Percentiles rank a stretch among this genome's conserved stretches.
phyloP scores from a whole-genome alignment of 805 yeast genomes.

The Maudiozyma pseudohumilis region DNA sequence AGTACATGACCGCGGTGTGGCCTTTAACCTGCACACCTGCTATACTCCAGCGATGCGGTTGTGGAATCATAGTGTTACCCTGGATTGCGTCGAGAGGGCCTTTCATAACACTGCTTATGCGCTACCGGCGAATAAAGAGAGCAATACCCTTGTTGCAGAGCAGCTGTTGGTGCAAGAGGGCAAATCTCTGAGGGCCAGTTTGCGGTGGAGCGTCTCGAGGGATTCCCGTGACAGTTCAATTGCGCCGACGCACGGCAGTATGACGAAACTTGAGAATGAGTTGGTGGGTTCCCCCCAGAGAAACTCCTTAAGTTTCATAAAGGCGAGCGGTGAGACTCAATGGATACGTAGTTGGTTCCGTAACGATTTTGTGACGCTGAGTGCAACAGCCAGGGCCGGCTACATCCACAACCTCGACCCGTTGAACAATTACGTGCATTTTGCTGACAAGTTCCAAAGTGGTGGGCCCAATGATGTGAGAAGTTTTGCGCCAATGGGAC shows the following conservation, averaged over 20 bases:
- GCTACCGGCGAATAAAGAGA: constrained; percentile 18
- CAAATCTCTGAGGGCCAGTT: constrained; percentile 47
- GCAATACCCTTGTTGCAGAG: constrained; percentile 42
- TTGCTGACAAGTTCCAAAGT: constrained; percentile 71
- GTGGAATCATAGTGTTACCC: constrained; percentile 6
- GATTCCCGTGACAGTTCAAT: constrained; percentile 36
- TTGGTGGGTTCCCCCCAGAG: constrained; percentile 28
- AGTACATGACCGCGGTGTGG: constrained; percentile 7
- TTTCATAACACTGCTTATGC: constrained; percentile 18
- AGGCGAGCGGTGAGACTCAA: constrained; percentile 26
- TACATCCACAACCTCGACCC: constrained; percentile 35
- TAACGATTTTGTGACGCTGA: constrained; percentile 34
- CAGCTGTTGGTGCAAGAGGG: constrained; percentile 51
- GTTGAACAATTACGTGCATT: constrained; percentile 36
- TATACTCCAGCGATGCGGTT: constrained; percentile 1
- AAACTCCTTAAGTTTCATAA: constrained; percentile 13
- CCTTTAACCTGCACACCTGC: constrained; percentile 6
- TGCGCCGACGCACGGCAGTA: constrained; percentile 39
- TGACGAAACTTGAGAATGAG: constrained; percentile 36
- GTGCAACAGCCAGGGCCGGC: constrained; percentile 45
- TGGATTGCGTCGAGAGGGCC: constrained; percentile 28
- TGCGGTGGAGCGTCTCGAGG: constrained; percentile 31
- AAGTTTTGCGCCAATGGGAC: constrained; percentile 56
- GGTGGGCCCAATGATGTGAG: constrained; percentile 72
- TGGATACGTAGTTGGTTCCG: constrained; percentile 19